Evolutionary conservation across 768 basidiomycete species (phyloP), one percentile per base, ranked within the genome.

Genomic region (Termitomyces heimii): DNA sequence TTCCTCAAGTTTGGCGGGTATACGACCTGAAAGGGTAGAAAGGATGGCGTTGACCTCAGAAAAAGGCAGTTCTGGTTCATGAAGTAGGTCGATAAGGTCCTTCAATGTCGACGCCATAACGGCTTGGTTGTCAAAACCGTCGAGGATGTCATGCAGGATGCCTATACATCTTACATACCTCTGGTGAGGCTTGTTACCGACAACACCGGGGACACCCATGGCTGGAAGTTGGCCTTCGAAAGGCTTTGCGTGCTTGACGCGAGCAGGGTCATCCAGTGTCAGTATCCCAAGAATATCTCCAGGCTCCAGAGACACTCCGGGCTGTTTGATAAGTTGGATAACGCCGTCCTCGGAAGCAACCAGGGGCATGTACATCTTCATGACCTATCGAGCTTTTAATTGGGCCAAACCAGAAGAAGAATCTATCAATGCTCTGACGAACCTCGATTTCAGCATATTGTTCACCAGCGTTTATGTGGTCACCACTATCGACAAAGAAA

Each of bases 341-440:
- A 88, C 81, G 66, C 97, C 97, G 69, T 96, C 93, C 70, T 99
- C 97, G 3, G 89, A 83, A 5, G 94, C 94, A 55, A 92, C 85
- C 55, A 99, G 83, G 4, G 94, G 94, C 96, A 99, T 97, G 73
- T 97, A 97, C 97, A 98, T 99, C 78, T 99, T 98, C 94, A 97
- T 95, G 59, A 93, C 91, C 88, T 89, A 54, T 6, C 57, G 40
- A 47, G 22, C 35, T 48, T 32, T 42, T 44, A 31, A 12, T 59
- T 46, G 43, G 24, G 20, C 0, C 43, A 55, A 58, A 14, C 5
- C 53, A 6, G 40, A 29, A 6, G 40, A 29, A 22, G 26, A n/a
- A 35, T 49, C 18, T 48, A 32, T 10, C 1, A 59, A 1, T 45
- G n/a, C 45, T 53, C 54, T 53, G 29, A 6, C 81, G 54, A 62